These are phyloP conservation scores for Combretum micranthum DNA, from an alignment of 345 rosid genomes.

Conservation along the genomic window DNA sequence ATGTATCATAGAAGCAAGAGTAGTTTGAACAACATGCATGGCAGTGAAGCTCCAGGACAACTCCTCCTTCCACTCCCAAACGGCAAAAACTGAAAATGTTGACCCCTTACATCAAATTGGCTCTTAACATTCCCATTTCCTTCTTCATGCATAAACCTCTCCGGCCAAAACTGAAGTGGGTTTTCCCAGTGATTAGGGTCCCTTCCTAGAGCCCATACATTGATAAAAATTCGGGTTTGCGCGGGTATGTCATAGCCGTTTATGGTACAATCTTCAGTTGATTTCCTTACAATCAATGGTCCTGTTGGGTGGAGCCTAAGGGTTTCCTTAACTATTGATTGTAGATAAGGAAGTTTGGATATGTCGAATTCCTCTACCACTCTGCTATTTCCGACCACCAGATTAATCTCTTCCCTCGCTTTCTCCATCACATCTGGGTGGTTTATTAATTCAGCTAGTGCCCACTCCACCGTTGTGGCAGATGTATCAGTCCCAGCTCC, in stretches of 20 bases:
- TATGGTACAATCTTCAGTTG: conserved; percentile 34
- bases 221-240: conserved; percentile 42
- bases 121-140: conserved; percentile 21
- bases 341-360: conserved; percentile 46
- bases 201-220: conserved; percentile 51
- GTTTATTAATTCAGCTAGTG: conserved; percentile 61
- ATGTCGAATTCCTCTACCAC: conserved; percentile 51
- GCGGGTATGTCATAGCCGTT: conserved; percentile 39
- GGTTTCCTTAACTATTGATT: conserved; percentile 57
- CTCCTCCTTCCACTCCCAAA: conserved; percentile 35
- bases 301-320: conserved; percentile 72
- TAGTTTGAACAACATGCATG: conserved; percentile 20
- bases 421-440: conserved; percentile 55
- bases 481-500: conserved; percentile 54
- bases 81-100: conserved; percentile 28
- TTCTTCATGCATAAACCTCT: conserved; percentile 36
- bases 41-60: conserved; percentile 44
- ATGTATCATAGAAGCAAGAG: conserved; percentile 30
- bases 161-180: conserved; percentile 51
- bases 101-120: conserved; percentile 37
- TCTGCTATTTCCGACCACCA: conserved; percentile 44
- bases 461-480: conserved; percentile 57
- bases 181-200: conserved; percentile 44
- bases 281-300: conserved; percentile 39
- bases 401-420: conserved; percentile 44